Percentiles rank a stretch among this genome's conserved stretches.
Evolutionary conservation across 345 rosid genomes (phyloP).

Genomic region (thale cress (Arabidopsis thaliana)): TAIR10.1 NC_003075.7:17755001-17755500

Average conservation of each 20-base stretch:
- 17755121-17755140: conserved; percentile 22
- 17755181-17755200: conserved; percentile 40
- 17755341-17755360: neutral
- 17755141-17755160: conserved; percentile 35
- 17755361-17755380: no score
- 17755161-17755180: conserved; percentile 25
- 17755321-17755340: neutral
- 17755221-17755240: conserved; percentile 43
- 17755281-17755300: neutral
- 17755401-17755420: no score
- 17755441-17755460: no score
- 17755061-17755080: conserved; percentile 48
- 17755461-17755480: no score
- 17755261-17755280: neutral
- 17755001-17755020: conserved; percentile 7
- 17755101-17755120: conserved; percentile 41
- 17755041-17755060: conserved; percentile 42
- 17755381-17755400: no score
- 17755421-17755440: no score
- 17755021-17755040: conserved; percentile 30
- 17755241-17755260: conserved; percentile 34
- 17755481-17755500: no score
- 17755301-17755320: neutral
- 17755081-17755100: conserved; percentile 46
- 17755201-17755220: conserved; percentile 24